Conservation (phyloP, 1,139 yeast species). For the Geotrichum australiense region DNA sequence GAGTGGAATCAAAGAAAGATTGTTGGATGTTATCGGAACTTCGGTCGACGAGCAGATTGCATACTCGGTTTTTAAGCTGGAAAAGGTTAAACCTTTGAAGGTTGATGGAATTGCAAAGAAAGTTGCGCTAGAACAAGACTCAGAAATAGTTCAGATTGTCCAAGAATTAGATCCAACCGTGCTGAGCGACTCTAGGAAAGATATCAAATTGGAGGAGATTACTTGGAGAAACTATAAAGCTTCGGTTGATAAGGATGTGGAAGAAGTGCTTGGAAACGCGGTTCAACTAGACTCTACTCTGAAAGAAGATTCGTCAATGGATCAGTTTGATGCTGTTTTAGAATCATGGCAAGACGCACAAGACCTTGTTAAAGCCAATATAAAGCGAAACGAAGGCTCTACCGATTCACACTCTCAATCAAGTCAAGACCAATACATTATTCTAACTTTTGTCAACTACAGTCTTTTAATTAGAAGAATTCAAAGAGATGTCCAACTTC, state of each 20-base stretch:
- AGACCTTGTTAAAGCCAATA: constrained; percentile 45
- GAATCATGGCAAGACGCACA: constrained; percentile 52
- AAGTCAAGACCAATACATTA: constrained; percentile 66
- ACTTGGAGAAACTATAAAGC: constrained; percentile 77
- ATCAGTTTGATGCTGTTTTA: constrained; percentile 41
- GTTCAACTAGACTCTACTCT: constrained; percentile 22
- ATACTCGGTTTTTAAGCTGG: constrained; percentile 46
- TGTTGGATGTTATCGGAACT: constrained; percentile 51
- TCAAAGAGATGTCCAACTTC: constrained; percentile 58
- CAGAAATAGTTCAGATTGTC: constrained; percentile 19
- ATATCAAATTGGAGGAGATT: constrained; percentile 35
- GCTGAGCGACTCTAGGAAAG: constrained; percentile 19
- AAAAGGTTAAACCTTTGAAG: constrained; percentile 28
- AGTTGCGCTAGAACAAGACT: constrained; percentile 19
- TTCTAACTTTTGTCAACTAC: constrained; percentile 68
- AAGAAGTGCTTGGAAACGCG: constrained; percentile 44
- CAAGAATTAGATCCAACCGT: constrained; percentile 21
- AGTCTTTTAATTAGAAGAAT: constrained; percentile 58
- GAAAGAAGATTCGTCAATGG: constrained; percentile 22
- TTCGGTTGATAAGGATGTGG: constrained; percentile 63
- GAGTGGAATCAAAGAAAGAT: constrained; percentile 36
- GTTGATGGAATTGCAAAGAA: constrained; percentile 30
- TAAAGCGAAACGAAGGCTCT: constrained; percentile 40
- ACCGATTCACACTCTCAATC: constrained; percentile 41
- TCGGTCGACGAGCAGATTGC: constrained; percentile 64